Conservation (phyloP, 352 stramenopile genomes). For the Thraustochytrium sp. region DNA sequence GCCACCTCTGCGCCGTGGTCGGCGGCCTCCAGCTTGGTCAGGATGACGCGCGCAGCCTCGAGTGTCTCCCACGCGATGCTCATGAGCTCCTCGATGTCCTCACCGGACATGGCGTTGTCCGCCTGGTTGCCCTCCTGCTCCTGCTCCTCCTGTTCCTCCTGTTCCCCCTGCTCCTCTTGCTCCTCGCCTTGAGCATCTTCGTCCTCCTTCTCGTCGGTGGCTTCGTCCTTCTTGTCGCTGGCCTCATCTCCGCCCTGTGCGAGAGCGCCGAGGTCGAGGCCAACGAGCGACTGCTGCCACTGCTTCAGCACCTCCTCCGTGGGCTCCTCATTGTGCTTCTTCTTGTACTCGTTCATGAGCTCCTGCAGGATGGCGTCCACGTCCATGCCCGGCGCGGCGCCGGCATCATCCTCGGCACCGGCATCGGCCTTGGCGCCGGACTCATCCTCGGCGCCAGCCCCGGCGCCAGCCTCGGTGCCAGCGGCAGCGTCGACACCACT, state of each 20-base stretch:
- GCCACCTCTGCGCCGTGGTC: neutral
- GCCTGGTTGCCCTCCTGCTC: neutral
- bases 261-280: neutral
- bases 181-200: neutral
- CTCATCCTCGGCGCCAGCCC: neutral
- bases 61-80: slow-evolving; percentile 23
- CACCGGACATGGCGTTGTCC: neutral
- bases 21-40: neutral
- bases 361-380: neutral
- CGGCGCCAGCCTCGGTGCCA: neutral
- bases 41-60: neutral
- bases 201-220: neutral
- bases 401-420: neutral
- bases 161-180: neutral
- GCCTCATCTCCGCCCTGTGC: neutral
- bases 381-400: neutral
- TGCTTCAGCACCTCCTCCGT: slow-evolving; percentile 32
- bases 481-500: no score
- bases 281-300: neutral
- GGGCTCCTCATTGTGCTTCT: slow-evolving; percentile 4
- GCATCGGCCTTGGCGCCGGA: neutral
- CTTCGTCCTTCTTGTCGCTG: neutral
- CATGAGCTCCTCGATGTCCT: slow-evolving; percentile 37
- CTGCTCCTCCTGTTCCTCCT: neutral
- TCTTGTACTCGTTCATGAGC: slow-evolving; percentile 35